Conservation (phyloP, 208 protist genomes). For the Herpetomonas samuelpessoai region DNA sequence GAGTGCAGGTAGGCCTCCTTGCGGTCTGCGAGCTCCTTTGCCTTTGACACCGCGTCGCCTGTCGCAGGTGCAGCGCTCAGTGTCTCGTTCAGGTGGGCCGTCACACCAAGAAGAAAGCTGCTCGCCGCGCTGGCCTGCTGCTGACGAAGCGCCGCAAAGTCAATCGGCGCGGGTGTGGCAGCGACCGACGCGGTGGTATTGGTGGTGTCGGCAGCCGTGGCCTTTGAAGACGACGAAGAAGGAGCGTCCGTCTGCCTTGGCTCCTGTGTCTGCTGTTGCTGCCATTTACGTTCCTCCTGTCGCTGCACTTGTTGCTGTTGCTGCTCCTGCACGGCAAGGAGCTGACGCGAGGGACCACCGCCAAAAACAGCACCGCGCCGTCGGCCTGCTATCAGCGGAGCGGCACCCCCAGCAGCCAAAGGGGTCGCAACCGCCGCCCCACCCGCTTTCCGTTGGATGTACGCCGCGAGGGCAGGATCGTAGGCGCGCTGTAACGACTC, state of each 20-base stretch:
- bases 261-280: neutral
- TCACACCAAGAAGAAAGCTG: neutral
- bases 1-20: constrained; percentile 14
- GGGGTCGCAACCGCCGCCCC: too few relatives aligned
- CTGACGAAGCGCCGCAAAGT: neutral
- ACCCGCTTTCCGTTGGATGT: constrained; percentile 14
- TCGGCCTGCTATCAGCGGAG: too few relatives aligned
- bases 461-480: constrained; percentile 21
- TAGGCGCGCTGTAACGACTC: constrained; percentile 9
- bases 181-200: too few relatives aligned
- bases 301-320: neutral
- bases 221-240: too few relatives aligned
- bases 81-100: neutral
- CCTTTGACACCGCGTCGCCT: constrained; percentile 4
- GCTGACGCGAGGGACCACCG: neutral
- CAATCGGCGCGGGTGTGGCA: neutral
- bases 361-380: neutral
- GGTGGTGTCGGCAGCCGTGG: neutral
- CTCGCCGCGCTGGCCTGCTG: neutral
- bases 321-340: neutral
- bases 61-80: neutral
- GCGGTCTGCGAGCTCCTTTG: constrained; percentile 4
- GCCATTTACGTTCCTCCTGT: constrained; percentile 2
- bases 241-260: too few relatives aligned
- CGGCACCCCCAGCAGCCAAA: too few relatives aligned